A percentile compares a stretch with the other conserved stretches of the same genome.
Conservation (phyloP, 208 protist species). For the Leptomonas pyrrhocoris region DNA sequence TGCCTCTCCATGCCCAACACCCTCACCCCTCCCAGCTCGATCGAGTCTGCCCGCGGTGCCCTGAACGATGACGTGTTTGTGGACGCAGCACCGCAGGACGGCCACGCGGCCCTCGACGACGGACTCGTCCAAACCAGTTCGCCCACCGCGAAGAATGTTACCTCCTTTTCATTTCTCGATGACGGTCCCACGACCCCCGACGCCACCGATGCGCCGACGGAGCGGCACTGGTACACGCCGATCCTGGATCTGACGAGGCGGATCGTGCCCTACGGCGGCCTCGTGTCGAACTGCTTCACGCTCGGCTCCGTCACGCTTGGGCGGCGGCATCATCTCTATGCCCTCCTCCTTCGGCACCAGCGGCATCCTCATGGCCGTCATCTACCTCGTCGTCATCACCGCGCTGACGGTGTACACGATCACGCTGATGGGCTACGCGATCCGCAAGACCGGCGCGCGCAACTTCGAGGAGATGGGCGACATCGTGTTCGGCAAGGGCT, state of each 20-base stretch:
- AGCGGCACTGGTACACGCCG: conserved; percentile 63
- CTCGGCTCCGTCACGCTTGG: conserved; percentile 63
- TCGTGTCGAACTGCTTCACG: conserved; percentile 63
- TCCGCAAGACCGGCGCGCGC: conserved; percentile 42
- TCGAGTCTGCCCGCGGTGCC: not conserved
- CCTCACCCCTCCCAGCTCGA: not conserved
- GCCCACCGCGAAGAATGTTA: not conserved
- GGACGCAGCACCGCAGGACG: not conserved
- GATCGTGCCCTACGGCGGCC: conserved; percentile 66
- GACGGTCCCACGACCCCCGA: conserved; percentile 11
- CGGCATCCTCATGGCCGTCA: conserved; percentile 61
- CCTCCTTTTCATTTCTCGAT: not conserved
- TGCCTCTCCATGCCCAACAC: not conserved
- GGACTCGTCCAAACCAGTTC: not conserved
- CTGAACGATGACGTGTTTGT: not conserved
- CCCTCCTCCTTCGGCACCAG: conserved; percentile 52
- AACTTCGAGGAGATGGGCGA: conserved; percentile 64
- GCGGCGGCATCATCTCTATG: conserved; percentile 73
- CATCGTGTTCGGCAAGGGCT: conserved; percentile 45
- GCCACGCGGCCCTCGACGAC: not conserved
- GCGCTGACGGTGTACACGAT: conserved; percentile 64
- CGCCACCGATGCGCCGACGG: conserved; percentile 41
- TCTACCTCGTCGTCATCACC: conserved; percentile 68
- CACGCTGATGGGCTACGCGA: conserved; percentile 40
- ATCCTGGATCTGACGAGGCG: conserved; percentile 45